Evolutionary conservation across 768 basidiomycete genomes (phyloP), one percentile per base, ranked within the genome.

Genomic region (Hypholoma fasciculare): DNA sequence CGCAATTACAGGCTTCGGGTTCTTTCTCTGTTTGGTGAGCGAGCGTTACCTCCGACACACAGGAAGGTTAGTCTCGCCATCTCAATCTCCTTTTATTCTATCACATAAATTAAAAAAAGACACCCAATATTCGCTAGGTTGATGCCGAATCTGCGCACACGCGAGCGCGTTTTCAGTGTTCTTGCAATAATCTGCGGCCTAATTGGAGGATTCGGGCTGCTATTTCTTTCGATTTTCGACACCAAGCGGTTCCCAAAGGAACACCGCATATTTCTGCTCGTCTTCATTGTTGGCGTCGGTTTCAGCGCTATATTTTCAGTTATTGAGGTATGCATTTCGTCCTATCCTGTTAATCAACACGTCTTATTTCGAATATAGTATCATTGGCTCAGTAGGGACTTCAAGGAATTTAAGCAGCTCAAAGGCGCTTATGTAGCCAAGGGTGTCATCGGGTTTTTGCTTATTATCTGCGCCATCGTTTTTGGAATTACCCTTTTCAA

Each of bases 251-350:
- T 82, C 69, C 58, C 75, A 1, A 75, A 68, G 26, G 65, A 77
- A 6, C 90, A 93, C 66, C 69, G 84, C 16, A 60, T 72, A 11
- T 91, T 90, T 63, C 78, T 93, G 14, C 76, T 90, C 23, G 72
- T 92, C 8, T 93, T 92, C 71, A 85, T 92, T 51, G 47, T 88
- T 38, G 90, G 90, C 11, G 87, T 91, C 4, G 82, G 78, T 2
- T 65, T 92, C 36, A 87, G 86, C 57, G 87, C 89, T 19, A 82
- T 92, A 37, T 92, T 92, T 73, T 88, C 88, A 7, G 74, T 90
- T 20, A 55, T 82, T 7, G 90, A 93, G 79, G 87, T 85, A 64
- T 11, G 71, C 64, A 9, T 36, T 12, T 2, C 6, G 38, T 47
- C 16, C 27, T 9, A 1, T 19, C 23, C 19, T 36, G 19, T 50